These are phyloP conservation scores for Yarrowia hollandica DNA, from an alignment of 805 yeast species.

Conservation along the genomic window DNA sequence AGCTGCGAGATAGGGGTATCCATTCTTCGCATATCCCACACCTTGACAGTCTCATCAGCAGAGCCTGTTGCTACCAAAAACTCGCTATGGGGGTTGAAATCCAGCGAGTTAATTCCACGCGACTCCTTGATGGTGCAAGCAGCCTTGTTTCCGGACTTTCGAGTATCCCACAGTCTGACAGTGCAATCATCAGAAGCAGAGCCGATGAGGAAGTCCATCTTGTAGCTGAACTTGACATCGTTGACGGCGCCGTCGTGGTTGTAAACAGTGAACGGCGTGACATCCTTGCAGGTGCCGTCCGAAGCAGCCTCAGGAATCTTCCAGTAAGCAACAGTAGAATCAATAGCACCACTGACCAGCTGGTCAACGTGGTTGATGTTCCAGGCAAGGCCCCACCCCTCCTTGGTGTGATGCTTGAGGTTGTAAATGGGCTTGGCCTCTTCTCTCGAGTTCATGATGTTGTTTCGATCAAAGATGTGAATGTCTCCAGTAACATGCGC, in stretches of 20 bases:
- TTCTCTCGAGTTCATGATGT: slow-evolving; percentile 31
- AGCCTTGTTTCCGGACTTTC: slow-evolving; percentile 46
- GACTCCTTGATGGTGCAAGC: slow-evolving; percentile 47
- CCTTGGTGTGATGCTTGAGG: slow-evolving; percentile 51
- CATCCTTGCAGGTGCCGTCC: slow-evolving; percentile 3
- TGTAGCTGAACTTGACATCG: slow-evolving; percentile 61
- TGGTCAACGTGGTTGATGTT: slow-evolving; percentile 44
- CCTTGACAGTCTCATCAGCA: slow-evolving; percentile 67
- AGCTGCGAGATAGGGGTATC: slow-evolving; percentile 60
- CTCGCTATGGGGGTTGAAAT: slow-evolving; percentile 57
- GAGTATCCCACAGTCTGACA: slow-evolving; percentile 60
- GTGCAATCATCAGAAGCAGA: slow-evolving; percentile 70
- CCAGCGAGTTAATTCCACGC: slow-evolving; percentile 67
- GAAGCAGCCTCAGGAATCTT: slow-evolving; percentile 41
- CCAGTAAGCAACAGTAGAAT: slow-evolving; percentile 71
- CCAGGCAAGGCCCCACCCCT: slow-evolving; percentile 78
- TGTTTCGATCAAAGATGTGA: slow-evolving; percentile 37
- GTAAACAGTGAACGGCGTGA: slow-evolving; percentile 51
- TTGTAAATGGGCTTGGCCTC: slow-evolving; percentile 31
- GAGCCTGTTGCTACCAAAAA: slow-evolving; percentile 73
- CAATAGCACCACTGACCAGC: slow-evolving; percentile 66
- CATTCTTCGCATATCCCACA: slow-evolving; percentile 74
- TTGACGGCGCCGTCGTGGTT: slow-evolving; percentile 61
- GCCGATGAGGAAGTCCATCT: slow-evolving; percentile 53
- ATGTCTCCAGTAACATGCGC: slow-evolving; percentile 48